phyloP scores from a whole-genome alignment of 805 yeast species.

The Candida glaebosa region DNA sequence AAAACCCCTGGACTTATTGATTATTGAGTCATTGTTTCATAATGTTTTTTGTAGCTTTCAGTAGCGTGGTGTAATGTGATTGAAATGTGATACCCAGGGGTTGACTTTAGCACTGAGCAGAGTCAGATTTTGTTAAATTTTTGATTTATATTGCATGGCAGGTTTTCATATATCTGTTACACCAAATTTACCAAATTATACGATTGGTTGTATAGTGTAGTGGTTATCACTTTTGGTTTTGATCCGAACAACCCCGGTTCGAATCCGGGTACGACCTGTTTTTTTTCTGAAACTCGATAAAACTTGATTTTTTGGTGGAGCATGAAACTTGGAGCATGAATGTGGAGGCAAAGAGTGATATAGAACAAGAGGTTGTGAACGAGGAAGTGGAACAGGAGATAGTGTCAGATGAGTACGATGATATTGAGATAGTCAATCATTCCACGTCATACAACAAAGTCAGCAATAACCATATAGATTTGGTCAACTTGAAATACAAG shows the following conservation, averaged over 20 bases:
- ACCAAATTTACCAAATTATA: no score
- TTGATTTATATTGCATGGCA: background rate
- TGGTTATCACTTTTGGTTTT: conserved; percentile 80
- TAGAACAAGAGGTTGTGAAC: background rate
- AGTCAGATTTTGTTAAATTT: no score
- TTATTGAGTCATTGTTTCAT: no score
- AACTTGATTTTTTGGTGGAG: background rate
- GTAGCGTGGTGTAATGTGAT: no score
- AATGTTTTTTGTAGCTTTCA: no score
- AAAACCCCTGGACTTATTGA: no score
- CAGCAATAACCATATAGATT: conserved; percentile 19
- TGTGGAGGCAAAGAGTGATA: background rate
- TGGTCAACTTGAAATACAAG: conserved; percentile 25
- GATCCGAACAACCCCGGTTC: conserved; percentile 83
- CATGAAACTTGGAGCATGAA: background rate
- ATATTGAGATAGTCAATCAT: background rate
- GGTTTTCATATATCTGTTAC: background rate
- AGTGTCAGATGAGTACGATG: conserved; percentile 3
- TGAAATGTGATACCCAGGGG: no score
- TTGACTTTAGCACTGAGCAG: no score
- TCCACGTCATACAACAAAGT: conserved; percentile 8
- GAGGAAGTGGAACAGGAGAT: background rate
- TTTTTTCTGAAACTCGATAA: conserved; percentile 11
- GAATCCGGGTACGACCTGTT: conserved; percentile 77
- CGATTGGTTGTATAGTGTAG: conserved; percentile 67